Percentiles rank a stretch among this genome's conserved stretches.
Conservation (phyloP, 2,329 filamentous ascomycete genomes). For the Exophiala sp. region DNA sequence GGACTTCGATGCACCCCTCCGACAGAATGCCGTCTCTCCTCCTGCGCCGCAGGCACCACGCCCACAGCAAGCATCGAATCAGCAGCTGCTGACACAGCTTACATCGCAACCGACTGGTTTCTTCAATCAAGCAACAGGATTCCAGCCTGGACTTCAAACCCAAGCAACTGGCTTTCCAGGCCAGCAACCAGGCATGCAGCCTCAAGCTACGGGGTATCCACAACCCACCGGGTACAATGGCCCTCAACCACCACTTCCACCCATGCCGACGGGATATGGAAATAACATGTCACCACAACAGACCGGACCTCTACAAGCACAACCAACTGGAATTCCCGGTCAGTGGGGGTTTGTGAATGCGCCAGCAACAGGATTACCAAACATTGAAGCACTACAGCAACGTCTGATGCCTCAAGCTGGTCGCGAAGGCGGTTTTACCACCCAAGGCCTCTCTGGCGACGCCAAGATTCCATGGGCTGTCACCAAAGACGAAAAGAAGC, state of each 20-base stretch:
- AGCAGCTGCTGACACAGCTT: slow-evolving; percentile 56
- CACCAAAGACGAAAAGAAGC: slow-evolving; percentile 96
- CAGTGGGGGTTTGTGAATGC: slow-evolving; percentile 99
- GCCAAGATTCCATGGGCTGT: slow-evolving; percentile 97
- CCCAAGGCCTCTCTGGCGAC: slow-evolving; percentile 83
- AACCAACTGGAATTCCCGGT: slow-evolving; percentile 86
- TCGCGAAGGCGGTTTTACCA: slow-evolving; percentile 80
- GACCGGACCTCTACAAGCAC: slow-evolving; percentile 79
- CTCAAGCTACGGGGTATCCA: slow-evolving; percentile 69
- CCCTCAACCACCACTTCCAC: slow-evolving; percentile 72
- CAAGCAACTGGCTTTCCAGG: slow-evolving; percentile 38
- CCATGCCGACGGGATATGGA: slow-evolving; percentile 75
- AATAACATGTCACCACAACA: slow-evolving; percentile 56
- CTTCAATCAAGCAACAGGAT: slow-evolving; percentile 64
- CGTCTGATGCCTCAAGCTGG: slow-evolving; percentile 98
- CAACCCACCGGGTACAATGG: slow-evolving; percentile 78
- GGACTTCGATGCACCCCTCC: slow-evolving; percentile 60
- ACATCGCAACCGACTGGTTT: slow-evolving; percentile 53
- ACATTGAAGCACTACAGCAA: slow-evolving; percentile 86
- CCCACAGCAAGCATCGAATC: slow-evolving; percentile 67
- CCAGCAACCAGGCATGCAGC: slow-evolving; percentile 48
- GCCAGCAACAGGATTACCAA: slow-evolving; percentile 81
- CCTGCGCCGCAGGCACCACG: slow-evolving; percentile 63
- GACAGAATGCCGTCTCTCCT: slow-evolving; percentile 48
- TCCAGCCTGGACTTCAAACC: slow-evolving; percentile 50